These are phyloP conservation scores for Monocercomonoides exilis DNA, from an alignment of 78 protist species.

Conservation along the genomic window DNA sequence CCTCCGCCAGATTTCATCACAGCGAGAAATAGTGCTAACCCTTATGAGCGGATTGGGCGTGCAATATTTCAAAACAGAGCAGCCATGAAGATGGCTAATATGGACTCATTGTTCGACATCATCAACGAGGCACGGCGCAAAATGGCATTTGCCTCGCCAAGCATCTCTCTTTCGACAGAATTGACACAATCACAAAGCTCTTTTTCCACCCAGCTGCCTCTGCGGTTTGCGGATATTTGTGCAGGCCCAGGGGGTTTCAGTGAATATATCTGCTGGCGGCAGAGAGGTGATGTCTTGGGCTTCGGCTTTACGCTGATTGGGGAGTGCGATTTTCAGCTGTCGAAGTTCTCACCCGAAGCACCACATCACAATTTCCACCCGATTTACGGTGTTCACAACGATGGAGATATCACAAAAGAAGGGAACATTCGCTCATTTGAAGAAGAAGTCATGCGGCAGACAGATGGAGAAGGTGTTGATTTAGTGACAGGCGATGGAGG, in stretches of 20 bases:
- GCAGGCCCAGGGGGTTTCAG: slow-evolving; percentile 88
- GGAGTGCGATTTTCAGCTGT: slow-evolving; percentile 45
- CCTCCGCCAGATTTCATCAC: not conserved
- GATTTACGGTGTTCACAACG: slow-evolving; percentile 45
- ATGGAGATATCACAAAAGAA: slow-evolving; percentile 42
- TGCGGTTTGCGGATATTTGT: slow-evolving; percentile 57
- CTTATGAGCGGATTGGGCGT: slow-evolving; percentile 30
- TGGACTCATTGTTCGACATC: slow-evolving; percentile 43
- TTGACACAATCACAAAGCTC: not conserved
- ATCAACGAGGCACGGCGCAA: not conserved
- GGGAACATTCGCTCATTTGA: slow-evolving; percentile 50
- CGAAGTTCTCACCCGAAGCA: slow-evolving; percentile 41
- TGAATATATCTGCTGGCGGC: slow-evolving; percentile 61
- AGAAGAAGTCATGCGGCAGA: slow-evolving; percentile 15
- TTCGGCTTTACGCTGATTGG: slow-evolving; percentile 64
- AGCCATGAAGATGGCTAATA: slow-evolving; percentile 76
- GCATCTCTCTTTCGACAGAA: not conserved
- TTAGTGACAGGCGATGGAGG: slow-evolving; percentile 67
- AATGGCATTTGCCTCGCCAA: not conserved
- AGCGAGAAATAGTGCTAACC: slow-evolving; percentile 25
- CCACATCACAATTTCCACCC: slow-evolving; percentile 51
- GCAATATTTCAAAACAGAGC: slow-evolving; percentile 71
- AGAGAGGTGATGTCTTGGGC: slow-evolving; percentile 23
- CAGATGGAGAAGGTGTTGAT: slow-evolving; percentile 47
- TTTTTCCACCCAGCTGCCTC: not conserved